Percentiles rank a stretch among this genome's conserved stretches.
These are phyloP conservation scores for Ascomycota sp. DNA, from an alignment of 2,329 filamentous ascomycete species.

Conservation along the genomic window DNA sequence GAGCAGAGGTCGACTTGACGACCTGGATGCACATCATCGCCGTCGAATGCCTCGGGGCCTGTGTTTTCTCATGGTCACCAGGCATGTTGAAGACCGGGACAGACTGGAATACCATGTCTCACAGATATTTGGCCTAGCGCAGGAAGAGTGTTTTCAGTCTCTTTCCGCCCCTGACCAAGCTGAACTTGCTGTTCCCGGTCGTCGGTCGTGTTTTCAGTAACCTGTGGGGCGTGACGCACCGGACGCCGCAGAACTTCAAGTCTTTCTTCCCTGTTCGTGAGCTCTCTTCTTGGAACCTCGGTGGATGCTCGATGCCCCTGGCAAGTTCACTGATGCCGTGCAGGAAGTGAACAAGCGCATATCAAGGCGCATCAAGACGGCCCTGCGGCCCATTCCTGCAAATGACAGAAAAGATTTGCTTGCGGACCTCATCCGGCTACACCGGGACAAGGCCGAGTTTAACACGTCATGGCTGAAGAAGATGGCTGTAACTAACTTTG, in stretches of 20 bases:
- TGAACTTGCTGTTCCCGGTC: constrained; percentile 16
- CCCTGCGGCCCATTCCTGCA: constrained; percentile 8
- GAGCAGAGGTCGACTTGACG: constrained; percentile 23
- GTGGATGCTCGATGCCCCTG: no score
- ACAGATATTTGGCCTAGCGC: constrained; percentile 29
- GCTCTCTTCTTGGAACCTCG: no score
- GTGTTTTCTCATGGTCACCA: constrained; percentile 31
- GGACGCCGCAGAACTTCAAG: constrained; percentile 20
- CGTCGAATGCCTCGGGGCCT: constrained; percentile 28
- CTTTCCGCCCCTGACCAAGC: constrained; percentile 21
- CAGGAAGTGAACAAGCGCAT: constrained; percentile 16
- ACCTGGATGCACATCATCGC: constrained; percentile 37
- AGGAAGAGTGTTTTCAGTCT: constrained; percentile 31
- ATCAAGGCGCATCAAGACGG: constrained; percentile 13
- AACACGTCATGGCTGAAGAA: constrained; percentile 25
- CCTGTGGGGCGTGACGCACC: constrained; percentile 23
- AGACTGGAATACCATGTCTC: constrained; percentile 24
- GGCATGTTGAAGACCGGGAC: constrained; percentile 21
- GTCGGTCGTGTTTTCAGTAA: constrained; percentile 19
- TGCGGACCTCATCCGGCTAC: constrained; percentile 23
- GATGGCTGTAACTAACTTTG: constrained; percentile 33
- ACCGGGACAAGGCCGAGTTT: constrained; percentile 23
- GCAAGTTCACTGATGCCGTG: neutral
- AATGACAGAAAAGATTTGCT: constrained; percentile 20
- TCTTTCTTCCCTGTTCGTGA: constrained; percentile 27